phyloP scores from a whole-genome alignment of 139 green algal genomes.

The Cymbomonas tetramitiformis region DNA sequence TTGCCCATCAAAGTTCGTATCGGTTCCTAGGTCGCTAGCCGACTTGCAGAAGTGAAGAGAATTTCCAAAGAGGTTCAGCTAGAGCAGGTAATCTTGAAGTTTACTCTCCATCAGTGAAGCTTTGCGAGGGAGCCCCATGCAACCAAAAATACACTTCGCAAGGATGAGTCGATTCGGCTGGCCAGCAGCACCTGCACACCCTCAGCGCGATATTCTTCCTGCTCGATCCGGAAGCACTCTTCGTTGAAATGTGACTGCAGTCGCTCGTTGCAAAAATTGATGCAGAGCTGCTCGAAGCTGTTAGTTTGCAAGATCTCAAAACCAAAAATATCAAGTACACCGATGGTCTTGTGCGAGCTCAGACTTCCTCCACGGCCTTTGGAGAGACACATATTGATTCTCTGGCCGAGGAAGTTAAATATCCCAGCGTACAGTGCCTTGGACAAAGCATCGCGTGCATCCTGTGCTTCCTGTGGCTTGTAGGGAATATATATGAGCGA shows the following conservation, averaged over 20 bases:
- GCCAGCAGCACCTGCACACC: conserved; percentile 21
- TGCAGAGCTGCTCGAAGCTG: conserved; percentile 33
- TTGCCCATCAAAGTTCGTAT: no score
- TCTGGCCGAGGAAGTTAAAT: conserved; percentile 42
- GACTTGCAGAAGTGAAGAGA: no score
- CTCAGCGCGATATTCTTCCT: conserved; percentile 26
- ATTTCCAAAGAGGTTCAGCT: no score
- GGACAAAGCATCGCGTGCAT: conserved; percentile 35
- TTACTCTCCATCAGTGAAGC: no score
- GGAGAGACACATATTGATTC: conserved; percentile 21
- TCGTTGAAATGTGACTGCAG: conserved; percentile 33
- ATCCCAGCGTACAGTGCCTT: conserved; percentile 44
- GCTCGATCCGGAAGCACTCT: conserved; percentile 26
- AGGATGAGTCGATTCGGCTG: no score
- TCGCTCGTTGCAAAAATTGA: conserved; percentile 33
- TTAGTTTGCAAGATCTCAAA: conserved; percentile 30
- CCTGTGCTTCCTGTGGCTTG: conserved; percentile 38
- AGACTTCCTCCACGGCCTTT: conserved; percentile 6
- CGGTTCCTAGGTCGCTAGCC: no score
- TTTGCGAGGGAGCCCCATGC: no score
- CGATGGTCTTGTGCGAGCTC: conserved; percentile 19
- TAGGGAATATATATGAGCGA: no score
- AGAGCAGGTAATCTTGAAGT: no score
- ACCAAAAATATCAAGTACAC: conserved; percentile 33
- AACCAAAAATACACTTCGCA: no score